These are phyloP conservation scores for Chytriomyces sp. DNA, from an alignment of 192 early-diverging fungal species.

Conservation along the genomic window DNA sequence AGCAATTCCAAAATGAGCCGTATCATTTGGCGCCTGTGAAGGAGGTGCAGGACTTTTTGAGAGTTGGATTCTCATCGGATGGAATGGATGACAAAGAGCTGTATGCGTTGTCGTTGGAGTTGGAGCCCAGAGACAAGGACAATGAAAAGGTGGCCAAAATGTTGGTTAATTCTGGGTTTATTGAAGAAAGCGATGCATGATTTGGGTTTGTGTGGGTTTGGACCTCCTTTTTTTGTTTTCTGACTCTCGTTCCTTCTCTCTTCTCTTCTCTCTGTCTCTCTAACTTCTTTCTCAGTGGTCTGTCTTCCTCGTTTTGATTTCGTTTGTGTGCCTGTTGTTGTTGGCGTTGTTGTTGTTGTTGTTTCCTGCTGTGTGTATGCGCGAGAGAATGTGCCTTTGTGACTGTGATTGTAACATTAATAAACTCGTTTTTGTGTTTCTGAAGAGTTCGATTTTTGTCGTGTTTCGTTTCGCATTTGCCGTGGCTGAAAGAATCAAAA, in stretches of 20 bases:
- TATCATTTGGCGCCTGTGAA: constrained; percentile 76
- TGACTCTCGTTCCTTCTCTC: neutral
- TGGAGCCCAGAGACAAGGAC: constrained; percentile 75
- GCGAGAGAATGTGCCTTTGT: neutral
- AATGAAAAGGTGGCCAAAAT: constrained; percentile 53
- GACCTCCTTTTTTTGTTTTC: neutral
- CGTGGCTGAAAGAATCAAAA: too few relatives aligned
- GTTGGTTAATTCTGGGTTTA: constrained; percentile 46
- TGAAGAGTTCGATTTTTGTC: too few relatives aligned
- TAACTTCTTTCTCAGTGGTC: too few relatives aligned
- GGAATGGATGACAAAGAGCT: constrained; percentile 74
- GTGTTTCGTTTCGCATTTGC: too few relatives aligned
- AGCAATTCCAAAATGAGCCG: constrained; percentile 81
- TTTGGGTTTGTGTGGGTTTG: too few relatives aligned
- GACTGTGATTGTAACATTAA: neutral
- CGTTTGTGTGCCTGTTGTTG: too few relatives aligned
- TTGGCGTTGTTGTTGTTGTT: neutral
- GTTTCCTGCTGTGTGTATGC: neutral
- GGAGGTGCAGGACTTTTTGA: constrained; percentile 74
- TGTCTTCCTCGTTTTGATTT: too few relatives aligned
- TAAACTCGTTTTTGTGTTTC: too few relatives aligned
- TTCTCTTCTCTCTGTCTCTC: neutral
- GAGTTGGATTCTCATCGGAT: constrained; percentile 31
- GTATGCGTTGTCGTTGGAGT: constrained; percentile 74
- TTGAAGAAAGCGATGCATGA: constrained; percentile 26